Evolutionary conservation across 305 asterid genomes (phyloP), one percentile per base, ranked within the genome.

Genomic region (Plantago coronopus): DNA sequence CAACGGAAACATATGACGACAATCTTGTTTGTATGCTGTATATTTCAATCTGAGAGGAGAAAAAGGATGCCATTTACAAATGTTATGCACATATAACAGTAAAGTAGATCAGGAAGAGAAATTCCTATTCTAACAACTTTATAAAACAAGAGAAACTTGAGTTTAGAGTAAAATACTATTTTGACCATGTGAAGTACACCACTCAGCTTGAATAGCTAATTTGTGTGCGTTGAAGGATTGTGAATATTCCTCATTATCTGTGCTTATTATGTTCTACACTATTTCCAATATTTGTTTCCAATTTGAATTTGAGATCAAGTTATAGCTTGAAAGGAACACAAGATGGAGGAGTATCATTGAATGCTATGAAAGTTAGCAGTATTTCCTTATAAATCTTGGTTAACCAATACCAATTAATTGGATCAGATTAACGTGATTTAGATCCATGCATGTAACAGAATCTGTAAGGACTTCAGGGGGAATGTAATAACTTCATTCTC

Each of bases 1-100:
- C 73, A 88, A 71, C 38, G 89, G 87, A 74, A 87, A 87, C 86
- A 87, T 85, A 16, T 72, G 70, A 47, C 77, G 79, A 58, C 96
- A 90, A 65, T 74, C 83, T 66, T 83, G 82, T 74, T 90, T 90
- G 78, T 81, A 69, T 20, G 66, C 62, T 54, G 84, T 81, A 71
- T 90, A 90, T 72, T 83, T 78, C 51, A 59, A 74, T 82, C 97
- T 90, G 86, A 71, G 57, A 79, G 22, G 47, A 29, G 40, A 45
- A 49, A 67, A 13, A 48, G 20, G 23, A 38, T n/a, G 43, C 43
- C 43, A 38, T 38, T 1, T 15, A 38, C 43, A 11, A 10, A 38
- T 38, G 43, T 38, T 38, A 38, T 38, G 43, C 15, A 38, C 3
- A 38, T 38, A 38, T 38, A n/a, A n/a, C n/a, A n/a, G n/a, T 11